These are phyloP conservation scores for Iris pallida DNA, from an alignment of 116 monocot genomes.

Conservation along the genomic window DNA sequence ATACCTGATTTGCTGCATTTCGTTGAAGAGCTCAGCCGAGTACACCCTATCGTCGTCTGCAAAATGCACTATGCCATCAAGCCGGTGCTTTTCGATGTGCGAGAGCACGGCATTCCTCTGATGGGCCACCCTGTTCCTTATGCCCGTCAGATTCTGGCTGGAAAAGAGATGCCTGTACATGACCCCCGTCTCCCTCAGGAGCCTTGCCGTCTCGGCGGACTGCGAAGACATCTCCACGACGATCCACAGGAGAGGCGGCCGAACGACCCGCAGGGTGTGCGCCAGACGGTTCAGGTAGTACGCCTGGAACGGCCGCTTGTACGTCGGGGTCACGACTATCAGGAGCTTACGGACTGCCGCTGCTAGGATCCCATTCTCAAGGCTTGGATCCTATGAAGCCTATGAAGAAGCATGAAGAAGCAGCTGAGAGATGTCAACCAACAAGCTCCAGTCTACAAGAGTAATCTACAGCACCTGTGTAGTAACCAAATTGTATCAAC, in stretches of 20 bases:
- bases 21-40: conserved; percentile 50
- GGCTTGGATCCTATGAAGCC: too few relatives aligned
- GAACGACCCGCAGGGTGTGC: conserved; percentile 45
- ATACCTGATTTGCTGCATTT: conserved; percentile 72
- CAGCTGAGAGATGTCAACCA: too few relatives aligned
- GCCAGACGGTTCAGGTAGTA: conserved; percentile 64
- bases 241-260: conserved; percentile 65
- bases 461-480: too few relatives aligned
- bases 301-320: conserved; percentile 49
- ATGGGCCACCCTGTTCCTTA: conserved; percentile 30
- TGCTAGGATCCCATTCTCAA: too few relatives aligned
- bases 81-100: conserved; percentile 69
- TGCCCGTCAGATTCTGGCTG: conserved; percentile 34
- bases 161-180: conserved; percentile 81
- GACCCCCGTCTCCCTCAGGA: conserved; percentile 53
- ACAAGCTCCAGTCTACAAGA: too few relatives aligned
- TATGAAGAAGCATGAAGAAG: too few relatives aligned
- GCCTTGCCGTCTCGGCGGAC: conserved; percentile 47
- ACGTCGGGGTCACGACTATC: conserved; percentile 65
- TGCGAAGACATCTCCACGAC: conserved; percentile 58
- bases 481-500: too few relatives aligned
- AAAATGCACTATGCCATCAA: conserved; percentile 77
- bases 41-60: conserved; percentile 66
- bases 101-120: conserved; percentile 69
- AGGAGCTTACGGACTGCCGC: conserved; percentile 32